phyloP scores from a whole-genome alignment of 2,329 filamentous ascomycete species.

The Fusarium camptoceras region DNA sequence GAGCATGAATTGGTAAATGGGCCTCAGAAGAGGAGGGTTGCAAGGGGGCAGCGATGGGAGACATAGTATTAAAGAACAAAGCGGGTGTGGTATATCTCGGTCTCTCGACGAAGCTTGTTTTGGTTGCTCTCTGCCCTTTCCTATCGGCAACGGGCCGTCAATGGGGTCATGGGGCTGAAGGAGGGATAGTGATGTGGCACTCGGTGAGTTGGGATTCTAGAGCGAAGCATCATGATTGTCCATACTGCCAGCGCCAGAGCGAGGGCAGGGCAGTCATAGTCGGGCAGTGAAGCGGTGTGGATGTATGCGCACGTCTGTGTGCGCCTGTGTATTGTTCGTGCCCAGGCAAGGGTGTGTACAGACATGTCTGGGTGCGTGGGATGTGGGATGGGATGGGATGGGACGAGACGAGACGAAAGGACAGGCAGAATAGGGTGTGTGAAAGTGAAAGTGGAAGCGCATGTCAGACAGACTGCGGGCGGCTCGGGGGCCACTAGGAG shows the following conservation, averaged over 20 bases:
- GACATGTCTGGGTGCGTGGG: constrained; percentile 32
- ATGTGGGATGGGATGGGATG: constrained; percentile 30
- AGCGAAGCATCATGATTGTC: constrained; percentile 39
- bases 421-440: constrained; percentile 26
- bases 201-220: constrained; percentile 43
- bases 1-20: constrained; percentile 30
- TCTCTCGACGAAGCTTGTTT: constrained; percentile 29
- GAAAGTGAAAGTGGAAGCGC: constrained; percentile 13
- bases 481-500: constrained; percentile 41
- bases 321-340: constrained; percentile 38
- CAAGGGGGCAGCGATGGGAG: constrained; percentile 29
- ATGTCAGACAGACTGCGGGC: constrained; percentile 39
- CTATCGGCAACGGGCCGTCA: constrained; percentile 36
- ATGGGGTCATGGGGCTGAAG: constrained; percentile 45
- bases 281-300: constrained; percentile 46
- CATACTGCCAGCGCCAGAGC: constrained; percentile 28
- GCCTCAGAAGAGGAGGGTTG: constrained; percentile 22
- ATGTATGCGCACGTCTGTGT: constrained; percentile 38
- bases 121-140: constrained; percentile 28
- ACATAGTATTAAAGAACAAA: constrained; percentile 32
- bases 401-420: constrained; percentile 15
- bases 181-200: constrained; percentile 47
- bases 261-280: constrained; percentile 34
- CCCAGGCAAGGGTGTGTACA: constrained; percentile 39
- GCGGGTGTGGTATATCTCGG: constrained; percentile 36